phyloP scores from a whole-genome alignment of 805 yeast genomes.

The Metschnikowia koreensis region DNA sequence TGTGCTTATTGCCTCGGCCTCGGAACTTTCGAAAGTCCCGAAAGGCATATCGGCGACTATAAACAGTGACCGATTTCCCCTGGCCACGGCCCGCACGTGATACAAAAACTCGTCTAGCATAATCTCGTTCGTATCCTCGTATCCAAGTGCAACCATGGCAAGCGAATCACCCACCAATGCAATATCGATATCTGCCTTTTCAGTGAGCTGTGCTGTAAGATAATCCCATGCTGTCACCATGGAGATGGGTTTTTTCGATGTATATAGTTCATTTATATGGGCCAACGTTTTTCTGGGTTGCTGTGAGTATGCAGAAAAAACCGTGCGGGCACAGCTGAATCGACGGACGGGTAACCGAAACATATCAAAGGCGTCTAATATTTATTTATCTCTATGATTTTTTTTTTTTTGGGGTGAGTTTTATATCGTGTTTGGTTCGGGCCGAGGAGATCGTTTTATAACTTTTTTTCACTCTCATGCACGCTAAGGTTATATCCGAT shows the following conservation, averaged over 20 bases:
- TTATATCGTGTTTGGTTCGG: neutral
- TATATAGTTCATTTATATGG: slow-evolving; percentile 10
- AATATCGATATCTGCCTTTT: slow-evolving; percentile 63
- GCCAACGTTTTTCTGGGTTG: slow-evolving; percentile 14
- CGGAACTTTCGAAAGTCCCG: slow-evolving; percentile 73
- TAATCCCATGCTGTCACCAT: slow-evolving; percentile 86
- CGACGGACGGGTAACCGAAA: slow-evolving; percentile 9
- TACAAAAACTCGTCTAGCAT: slow-evolving; percentile 76
- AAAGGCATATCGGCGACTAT: slow-evolving; percentile 85
- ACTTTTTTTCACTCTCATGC: too few relatives aligned
- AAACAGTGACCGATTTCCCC: slow-evolving; percentile 67
- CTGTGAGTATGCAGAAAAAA: slow-evolving; percentile 11
- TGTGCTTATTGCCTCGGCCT: slow-evolving; percentile 59
- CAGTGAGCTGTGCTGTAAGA: slow-evolving; percentile 71
- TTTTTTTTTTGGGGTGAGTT: neutral
- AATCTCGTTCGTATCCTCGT: slow-evolving; percentile 69
- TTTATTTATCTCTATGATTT: neutral
- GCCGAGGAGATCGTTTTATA: neutral
- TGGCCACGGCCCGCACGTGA: slow-evolving; percentile 69
- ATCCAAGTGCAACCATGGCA: slow-evolving; percentile 89
- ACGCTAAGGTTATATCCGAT: too few relatives aligned
- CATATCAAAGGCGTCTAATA: slow-evolving; percentile 2
- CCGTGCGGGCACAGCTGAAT: slow-evolving; percentile 3
- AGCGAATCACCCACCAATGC: slow-evolving; percentile 87
- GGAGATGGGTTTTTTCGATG: slow-evolving; percentile 28